These are phyloP conservation scores for Coemansia sp. DNA, from an alignment of 192 early-diverging fungal species.

Conservation along the genomic window DNA sequence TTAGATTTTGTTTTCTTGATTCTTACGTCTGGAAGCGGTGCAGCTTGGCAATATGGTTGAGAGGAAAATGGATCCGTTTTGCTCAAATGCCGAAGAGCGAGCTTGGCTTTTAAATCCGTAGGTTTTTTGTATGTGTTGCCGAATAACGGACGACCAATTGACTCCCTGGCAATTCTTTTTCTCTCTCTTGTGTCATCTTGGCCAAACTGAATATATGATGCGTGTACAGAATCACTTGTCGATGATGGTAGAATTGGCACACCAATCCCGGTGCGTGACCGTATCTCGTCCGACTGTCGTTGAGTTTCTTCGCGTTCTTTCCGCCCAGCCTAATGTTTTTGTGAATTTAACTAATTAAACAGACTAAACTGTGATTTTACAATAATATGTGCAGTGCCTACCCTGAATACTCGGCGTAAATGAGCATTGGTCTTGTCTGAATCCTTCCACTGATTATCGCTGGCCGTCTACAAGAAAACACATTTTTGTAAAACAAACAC, in stretches of 20 bases:
- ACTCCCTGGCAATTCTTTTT: neutral
- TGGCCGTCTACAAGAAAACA: constrained; percentile 56
- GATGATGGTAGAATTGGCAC: constrained; percentile 60
- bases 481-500: constrained; percentile 40
- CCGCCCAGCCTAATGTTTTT: constrained; percentile 55
- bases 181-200: neutral
- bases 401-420: constrained; percentile 71
- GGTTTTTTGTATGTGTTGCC: neutral
- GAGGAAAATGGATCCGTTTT: constrained; percentile 31
- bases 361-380: too few species aligned
- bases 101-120: constrained; percentile 5
- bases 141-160: constrained; percentile 12
- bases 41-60: constrained; percentile 7
- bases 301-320: constrained; percentile 52
- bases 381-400: constrained; percentile 6
- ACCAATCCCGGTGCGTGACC: constrained; percentile 60
- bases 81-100: constrained; percentile 11
- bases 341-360: neutral
- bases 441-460: constrained; percentile 76
- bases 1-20: constrained; percentile 4
- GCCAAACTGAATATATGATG: constrained; percentile 57
- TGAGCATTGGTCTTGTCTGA: constrained; percentile 71
- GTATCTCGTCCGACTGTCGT: constrained; percentile 55
- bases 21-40: constrained; percentile 3
- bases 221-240: constrained; percentile 53